These are phyloP conservation scores for Simmondsia chinensis DNA, from an alignment of 148 eudicot genomes.

Conservation along the genomic window DNA sequence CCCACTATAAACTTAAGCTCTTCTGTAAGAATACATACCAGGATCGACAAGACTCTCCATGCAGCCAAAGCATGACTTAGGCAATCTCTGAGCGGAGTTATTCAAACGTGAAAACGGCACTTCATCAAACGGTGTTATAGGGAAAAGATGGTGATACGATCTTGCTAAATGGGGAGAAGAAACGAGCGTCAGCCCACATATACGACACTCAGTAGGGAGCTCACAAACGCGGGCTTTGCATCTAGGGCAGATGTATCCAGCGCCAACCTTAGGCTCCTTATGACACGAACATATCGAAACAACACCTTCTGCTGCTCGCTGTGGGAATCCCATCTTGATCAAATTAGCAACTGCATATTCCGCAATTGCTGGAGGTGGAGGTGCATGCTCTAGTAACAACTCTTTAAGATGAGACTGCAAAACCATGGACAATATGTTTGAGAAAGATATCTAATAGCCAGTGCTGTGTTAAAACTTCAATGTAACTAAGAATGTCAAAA, in stretches of 20 bases:
- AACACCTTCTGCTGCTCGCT: conserved; percentile 87
- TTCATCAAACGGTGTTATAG: conserved; percentile 80
- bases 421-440: no score
- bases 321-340: conserved; percentile 97
- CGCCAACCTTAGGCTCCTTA: conserved; percentile 90
- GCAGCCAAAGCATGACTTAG: conserved; percentile 75
- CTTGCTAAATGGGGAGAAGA: conserved; percentile 98
- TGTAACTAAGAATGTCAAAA: no score
- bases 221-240: conserved; percentile 94
- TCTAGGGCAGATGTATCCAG: conserved; percentile 95
- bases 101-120: conserved; percentile 37
- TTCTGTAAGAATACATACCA: conserved; percentile 32
- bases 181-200: conserved; percentile 94
- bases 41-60: conserved; percentile 60
- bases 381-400: conserved; percentile 83
- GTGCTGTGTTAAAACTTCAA: no score
- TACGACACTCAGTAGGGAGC: conserved; percentile 82
- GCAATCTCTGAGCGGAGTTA: conserved; percentile 28
- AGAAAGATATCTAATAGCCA: no score
- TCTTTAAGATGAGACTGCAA: conserved; percentile 84
- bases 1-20: not conserved
- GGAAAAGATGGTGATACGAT: conserved; percentile 93
- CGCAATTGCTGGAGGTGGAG: conserved; percentile 98
- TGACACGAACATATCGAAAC: conserved; percentile 90
- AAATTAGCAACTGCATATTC: conserved; percentile 88